Evolutionary conservation across 106 monocot species (phyloP).

Genomic region (Triglochin maritima): DNA sequence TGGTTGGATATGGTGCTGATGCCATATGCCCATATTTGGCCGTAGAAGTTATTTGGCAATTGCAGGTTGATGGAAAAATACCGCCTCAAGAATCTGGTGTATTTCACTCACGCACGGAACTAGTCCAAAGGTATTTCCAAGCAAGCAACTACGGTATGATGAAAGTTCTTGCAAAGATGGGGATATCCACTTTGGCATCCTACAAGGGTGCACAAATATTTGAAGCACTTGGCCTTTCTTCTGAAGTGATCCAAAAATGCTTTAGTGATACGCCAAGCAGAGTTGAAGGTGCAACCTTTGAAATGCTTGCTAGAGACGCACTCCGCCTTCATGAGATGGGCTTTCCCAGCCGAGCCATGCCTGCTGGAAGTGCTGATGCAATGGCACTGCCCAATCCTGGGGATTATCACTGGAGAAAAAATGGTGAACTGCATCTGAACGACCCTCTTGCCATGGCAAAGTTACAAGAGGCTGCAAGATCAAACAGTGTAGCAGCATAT

Average conservation of each 20-base stretch:
- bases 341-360: constrained; percentile 64
- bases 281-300: constrained; percentile 94
- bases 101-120: constrained; percentile 53
- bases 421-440: constrained; percentile 93
- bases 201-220: constrained; percentile 99
- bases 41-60: constrained; percentile 76
- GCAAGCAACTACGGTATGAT: constrained; percentile 94
- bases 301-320: constrained; percentile 84
- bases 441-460: constrained; percentile 99
- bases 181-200: constrained; percentile 94
- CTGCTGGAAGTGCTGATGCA: constrained; percentile 80
- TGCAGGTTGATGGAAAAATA: constrained; percentile 92
- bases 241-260: constrained; percentile 83
- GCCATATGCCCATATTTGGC: constrained; percentile 98
- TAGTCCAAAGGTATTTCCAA: constrained; percentile 81
- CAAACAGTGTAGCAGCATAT: constrained; percentile 88
- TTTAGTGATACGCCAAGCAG: constrained; percentile 93
- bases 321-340: constrained; percentile 82
- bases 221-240: constrained; percentile 95
- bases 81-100: constrained; percentile 59
- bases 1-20: constrained; percentile 94
- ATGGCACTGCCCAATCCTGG: constrained; percentile 87
- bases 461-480: constrained; percentile 88
- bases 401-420: constrained; percentile 98
- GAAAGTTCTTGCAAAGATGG: constrained; percentile 99